Percentiles rank a stretch among this genome's conserved stretches.
phyloP scores from a whole-genome alignment of 2,329 filamentous ascomycete species.

The Fusarium austroafricanum region DNA sequence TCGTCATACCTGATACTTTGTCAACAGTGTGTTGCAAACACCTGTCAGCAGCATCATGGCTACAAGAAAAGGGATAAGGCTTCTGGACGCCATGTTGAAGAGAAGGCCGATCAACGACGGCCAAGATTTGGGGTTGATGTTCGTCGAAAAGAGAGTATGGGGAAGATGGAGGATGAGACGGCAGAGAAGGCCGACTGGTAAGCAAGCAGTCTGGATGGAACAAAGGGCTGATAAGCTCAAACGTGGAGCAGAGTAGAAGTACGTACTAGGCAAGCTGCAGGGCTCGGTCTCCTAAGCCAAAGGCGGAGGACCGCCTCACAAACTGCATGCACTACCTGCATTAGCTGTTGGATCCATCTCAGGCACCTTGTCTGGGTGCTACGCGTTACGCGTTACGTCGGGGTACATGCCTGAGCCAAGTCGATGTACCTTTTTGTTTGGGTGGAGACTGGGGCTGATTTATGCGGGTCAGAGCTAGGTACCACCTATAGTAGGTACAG shows the following conservation, averaged over 20 bases:
- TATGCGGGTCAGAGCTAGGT: not conserved
- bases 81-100: constrained; percentile 73
- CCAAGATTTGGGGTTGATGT: constrained; percentile 10
- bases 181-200: constrained; percentile 14
- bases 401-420: not conserved
- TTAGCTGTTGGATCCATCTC: constrained; percentile 5
- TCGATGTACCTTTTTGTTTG: constrained; percentile 11
- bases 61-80: constrained; percentile 84
- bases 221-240: constrained; percentile 40
- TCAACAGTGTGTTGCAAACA: constrained; percentile 95
- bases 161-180: constrained; percentile 7
- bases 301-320: constrained; percentile 18
- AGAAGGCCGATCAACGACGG: constrained; percentile 2
- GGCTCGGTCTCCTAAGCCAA: constrained; percentile 13
- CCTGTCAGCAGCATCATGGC: constrained; percentile 97
- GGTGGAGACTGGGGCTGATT: constrained; percentile 9
- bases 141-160: constrained; percentile 7
- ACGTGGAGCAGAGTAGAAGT: constrained; percentile 9
- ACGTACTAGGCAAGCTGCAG: constrained; percentile 20
- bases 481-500: too few relatives aligned
- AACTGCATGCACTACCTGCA: constrained; percentile 17
- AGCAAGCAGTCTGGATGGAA: constrained; percentile 11
- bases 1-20: constrained; percentile 86
- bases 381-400: constrained; percentile 21
- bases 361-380: not conserved